These are phyloP conservation scores for Jamesozyma gamospora DNA, from an alignment of 805 yeast species.

Conservation along the genomic window DNA sequence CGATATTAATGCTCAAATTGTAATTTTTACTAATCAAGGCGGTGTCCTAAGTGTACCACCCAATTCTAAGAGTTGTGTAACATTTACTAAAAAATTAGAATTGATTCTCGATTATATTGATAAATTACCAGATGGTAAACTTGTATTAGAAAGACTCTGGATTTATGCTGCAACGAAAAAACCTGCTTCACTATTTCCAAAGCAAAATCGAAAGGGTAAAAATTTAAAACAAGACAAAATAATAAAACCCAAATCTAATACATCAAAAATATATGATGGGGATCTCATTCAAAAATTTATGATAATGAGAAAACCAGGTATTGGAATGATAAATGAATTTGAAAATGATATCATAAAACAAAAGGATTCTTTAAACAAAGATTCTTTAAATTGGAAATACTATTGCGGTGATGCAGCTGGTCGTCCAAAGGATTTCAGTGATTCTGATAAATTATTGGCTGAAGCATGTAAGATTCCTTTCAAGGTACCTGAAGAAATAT, in stretches of 20 bases:
- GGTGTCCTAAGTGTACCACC: constrained; percentile 31
- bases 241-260: background rate
- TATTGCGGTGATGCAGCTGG: constrained; percentile 99
- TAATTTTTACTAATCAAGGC: constrained; percentile 83
- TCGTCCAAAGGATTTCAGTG: constrained; percentile 64
- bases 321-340: constrained; percentile 67
- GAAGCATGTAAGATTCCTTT: constrained; percentile 42
- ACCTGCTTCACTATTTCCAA: constrained; percentile 28
- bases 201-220: constrained; percentile 2
- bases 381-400: constrained; percentile 11
- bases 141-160: constrained; percentile 28
- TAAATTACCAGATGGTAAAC: constrained; percentile 18
- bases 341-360: constrained; percentile 29
- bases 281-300: constrained; percentile 11
- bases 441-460: constrained; percentile 69
- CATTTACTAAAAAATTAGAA: constrained; percentile 36
- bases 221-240: background rate
- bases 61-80: constrained; percentile 26
- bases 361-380: constrained; percentile 1
- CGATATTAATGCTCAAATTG: constrained; percentile 35
- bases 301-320: constrained; percentile 58
- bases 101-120: constrained; percentile 28
- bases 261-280: background rate
- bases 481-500: constrained; percentile 62
- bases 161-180: constrained; percentile 58